A percentile compares a stretch with the other conserved stretches of the same genome.
Evolutionary conservation across 192 early-diverging fungal genomes (phyloP).

Genomic region (Chytriomyces confervae): DNA sequence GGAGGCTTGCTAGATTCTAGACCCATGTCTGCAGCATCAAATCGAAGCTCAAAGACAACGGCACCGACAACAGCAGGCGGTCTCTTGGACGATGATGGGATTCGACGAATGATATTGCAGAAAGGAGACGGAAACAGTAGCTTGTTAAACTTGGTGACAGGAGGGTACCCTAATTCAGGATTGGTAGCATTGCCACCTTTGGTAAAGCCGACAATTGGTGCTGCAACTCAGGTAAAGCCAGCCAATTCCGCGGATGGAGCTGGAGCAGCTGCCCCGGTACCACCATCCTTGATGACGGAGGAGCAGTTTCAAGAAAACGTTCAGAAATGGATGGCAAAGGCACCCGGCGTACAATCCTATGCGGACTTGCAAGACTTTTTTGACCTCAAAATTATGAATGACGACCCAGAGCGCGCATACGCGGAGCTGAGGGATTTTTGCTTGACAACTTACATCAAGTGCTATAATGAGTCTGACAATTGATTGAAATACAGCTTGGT

Average conservation of each 20-base stretch:
- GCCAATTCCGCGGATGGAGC: too few relatives aligned
- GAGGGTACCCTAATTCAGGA: not conserved
- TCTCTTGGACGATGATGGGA: constrained; percentile 12
- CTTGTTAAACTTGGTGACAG: constrained; percentile 28
- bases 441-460: constrained; percentile 43
- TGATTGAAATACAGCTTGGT: not conserved
- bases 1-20: not conserved
- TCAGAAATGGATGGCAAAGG: constrained; percentile 52
- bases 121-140: constrained; percentile 35
- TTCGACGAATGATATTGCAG: constrained; percentile 25
- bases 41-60: not conserved
- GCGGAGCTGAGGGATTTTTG: constrained; percentile 50
- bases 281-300: constrained; percentile 12
- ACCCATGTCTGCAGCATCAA: not conserved
- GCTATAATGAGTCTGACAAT: constrained; percentile 47
- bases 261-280: too few relatives aligned
- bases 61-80: not conserved
- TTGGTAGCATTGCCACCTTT: not conserved
- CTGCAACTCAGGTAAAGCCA: too few relatives aligned
- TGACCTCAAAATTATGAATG: constrained; percentile 52
- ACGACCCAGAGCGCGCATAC: constrained; percentile 52
- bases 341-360: constrained; percentile 33
- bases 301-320: constrained; percentile 41
- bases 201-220: too few relatives aligned
- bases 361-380: constrained; percentile 38